Evolutionary conservation across 129 eudicot genomes (phyloP).

Genomic region (Centrapalus pauciflorus): DNA sequence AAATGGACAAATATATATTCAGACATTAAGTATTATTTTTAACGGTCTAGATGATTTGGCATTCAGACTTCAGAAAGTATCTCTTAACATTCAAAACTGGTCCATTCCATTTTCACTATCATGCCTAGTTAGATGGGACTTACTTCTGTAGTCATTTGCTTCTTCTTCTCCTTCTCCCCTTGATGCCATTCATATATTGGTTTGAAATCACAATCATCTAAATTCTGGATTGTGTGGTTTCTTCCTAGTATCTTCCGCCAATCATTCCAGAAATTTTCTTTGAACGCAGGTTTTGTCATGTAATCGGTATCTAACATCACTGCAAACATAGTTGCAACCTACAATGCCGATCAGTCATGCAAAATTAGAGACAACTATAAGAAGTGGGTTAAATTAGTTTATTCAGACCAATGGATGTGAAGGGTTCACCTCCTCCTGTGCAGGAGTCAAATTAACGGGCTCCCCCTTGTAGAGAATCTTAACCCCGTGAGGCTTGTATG

Average conservation of each 20-base stretch:
- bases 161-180: slow-evolving; percentile 93
- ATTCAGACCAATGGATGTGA: background rate
- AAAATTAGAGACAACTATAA: background rate
- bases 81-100: too few relatives aligned
- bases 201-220: slow-evolving; percentile 77
- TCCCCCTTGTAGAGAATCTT: slow-evolving; percentile 82
- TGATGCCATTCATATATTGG: slow-evolving; percentile 98
- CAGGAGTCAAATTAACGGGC: slow-evolving; percentile 83
- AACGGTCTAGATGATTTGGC: too few relatives aligned
- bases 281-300: slow-evolving; percentile 67
- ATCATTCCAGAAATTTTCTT: slow-evolving; percentile 78
- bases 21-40: too few relatives aligned
- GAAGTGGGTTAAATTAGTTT: background rate
- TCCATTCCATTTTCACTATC: too few relatives aligned
- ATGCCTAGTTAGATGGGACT: slow-evolving; percentile 19
- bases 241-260: slow-evolving; percentile 91
- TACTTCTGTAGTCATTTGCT: slow-evolving; percentile 89
- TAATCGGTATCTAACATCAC: slow-evolving; percentile 95
- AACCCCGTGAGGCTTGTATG: slow-evolving; percentile 87
- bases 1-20: too few relatives aligned
- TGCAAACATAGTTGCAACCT: slow-evolving; percentile 99
- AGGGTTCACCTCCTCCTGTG: slow-evolving; percentile 84
- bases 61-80: too few relatives aligned
- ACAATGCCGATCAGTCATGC: slow-evolving; percentile 20
- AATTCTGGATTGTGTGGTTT: slow-evolving; percentile 69